These are phyloP conservation scores for Aspergillus pseudoterreus DNA, from an alignment of 2,329 filamentous ascomycete species.

Conservation along the genomic window DNA sequence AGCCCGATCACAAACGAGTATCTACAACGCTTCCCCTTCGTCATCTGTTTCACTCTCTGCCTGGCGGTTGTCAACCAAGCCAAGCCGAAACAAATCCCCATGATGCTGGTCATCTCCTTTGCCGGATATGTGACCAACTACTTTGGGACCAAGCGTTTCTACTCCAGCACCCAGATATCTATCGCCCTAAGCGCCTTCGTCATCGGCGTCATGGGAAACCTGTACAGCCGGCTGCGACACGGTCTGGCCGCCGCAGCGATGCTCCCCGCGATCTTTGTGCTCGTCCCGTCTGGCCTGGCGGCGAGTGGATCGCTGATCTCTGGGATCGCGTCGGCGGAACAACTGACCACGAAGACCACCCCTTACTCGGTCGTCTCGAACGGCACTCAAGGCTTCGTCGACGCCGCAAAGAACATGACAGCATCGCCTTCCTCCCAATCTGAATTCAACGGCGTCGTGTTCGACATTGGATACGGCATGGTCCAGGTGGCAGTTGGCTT, in stretches of 20 bases:
- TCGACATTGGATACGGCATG: slow-evolving; percentile 49
- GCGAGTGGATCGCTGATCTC: slow-evolving; percentile 57
- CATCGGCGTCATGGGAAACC: slow-evolving; percentile 75
- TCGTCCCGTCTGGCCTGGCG: slow-evolving; percentile 60
- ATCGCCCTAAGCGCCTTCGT: slow-evolving; percentile 75
- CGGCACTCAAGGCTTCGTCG: slow-evolving; percentile 28
- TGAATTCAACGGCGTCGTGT: slow-evolving; percentile 29
- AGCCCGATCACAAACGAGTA: slow-evolving; percentile 49
- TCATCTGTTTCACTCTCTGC: slow-evolving; percentile 70
- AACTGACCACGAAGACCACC: slow-evolving; percentile 40
- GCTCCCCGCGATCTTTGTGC: slow-evolving; percentile 80
- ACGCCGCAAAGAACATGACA: slow-evolving; percentile 26
- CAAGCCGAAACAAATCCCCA: slow-evolving; percentile 73
- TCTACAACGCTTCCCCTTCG: slow-evolving; percentile 65
- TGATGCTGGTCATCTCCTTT: slow-evolving; percentile 73
- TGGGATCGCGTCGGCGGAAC: slow-evolving; percentile 56
- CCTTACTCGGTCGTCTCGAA: slow-evolving; percentile 45
- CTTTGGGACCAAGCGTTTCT: slow-evolving; percentile 67
- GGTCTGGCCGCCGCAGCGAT: slow-evolving; percentile 82
- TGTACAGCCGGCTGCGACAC: slow-evolving; percentile 71
- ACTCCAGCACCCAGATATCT: slow-evolving; percentile 68
- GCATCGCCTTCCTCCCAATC: slow-evolving; percentile 5
- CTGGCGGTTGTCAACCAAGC: slow-evolving; percentile 79
- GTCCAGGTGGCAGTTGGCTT: slow-evolving; percentile 50
- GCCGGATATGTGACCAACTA: slow-evolving; percentile 75